Conservation (phyloP, 225 moss, liverwort and hornwort genomes). For the Sphagnum contortum region DNA sequence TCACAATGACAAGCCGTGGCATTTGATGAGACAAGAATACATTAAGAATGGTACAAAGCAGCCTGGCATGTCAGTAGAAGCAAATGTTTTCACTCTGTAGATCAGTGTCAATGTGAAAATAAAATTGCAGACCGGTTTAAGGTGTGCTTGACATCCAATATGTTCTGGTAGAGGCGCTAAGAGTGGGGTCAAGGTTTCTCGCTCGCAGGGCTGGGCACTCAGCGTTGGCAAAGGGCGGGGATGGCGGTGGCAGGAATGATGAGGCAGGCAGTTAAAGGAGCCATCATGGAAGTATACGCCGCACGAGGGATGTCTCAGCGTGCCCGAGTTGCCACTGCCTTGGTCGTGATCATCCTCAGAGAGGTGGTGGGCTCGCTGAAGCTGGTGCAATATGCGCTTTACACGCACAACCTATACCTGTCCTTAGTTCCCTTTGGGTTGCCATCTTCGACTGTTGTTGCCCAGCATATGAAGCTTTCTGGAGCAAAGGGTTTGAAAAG, state of each 20-base stretch:
- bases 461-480: not conserved
- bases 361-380: conserved; percentile 34
- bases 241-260: conserved; percentile 58
- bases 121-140: no score
- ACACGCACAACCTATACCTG: conserved; percentile 36
- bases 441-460: not conserved
- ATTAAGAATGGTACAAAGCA: no score
- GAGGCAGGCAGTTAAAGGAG: conserved; percentile 61
- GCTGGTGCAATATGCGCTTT: conserved; percentile 38
- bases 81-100: no score
- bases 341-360: conserved; percentile 26
- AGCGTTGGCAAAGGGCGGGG: not conserved
- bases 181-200: not conserved
- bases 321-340: conserved; percentile 8
- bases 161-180: no score
- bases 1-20: no score
- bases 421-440: conserved; percentile 15
- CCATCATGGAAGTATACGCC: conserved; percentile 37
- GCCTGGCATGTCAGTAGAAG: no score
- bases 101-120: no score
- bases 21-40: no score
- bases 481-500: conserved; percentile 3
- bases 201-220: not conserved
- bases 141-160: no score
- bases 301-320: conserved; percentile 22